These are phyloP conservation scores for Rauvolfia tetraphylla DNA, from an alignment of 257 asterid species.

Conservation along the genomic window DNA sequence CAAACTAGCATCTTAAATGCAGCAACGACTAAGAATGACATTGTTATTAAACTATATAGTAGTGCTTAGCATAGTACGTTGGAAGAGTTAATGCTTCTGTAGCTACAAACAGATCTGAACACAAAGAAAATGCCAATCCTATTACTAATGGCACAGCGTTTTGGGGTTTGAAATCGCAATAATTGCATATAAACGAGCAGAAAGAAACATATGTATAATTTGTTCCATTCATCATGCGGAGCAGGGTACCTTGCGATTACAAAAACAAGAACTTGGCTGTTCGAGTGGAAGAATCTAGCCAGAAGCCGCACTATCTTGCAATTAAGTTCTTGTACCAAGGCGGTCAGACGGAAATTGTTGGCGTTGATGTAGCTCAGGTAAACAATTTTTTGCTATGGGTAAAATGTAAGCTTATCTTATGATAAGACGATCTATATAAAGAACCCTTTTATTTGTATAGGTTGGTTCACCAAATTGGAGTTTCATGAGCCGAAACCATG, in stretches of 20 bases:
- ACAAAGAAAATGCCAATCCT: background rate
- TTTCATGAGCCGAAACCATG: constrained; percentile 55
- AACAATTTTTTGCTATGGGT: background rate
- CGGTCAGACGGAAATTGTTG: constrained; percentile 73
- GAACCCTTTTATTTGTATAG: constrained; percentile 18
- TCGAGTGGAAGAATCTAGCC: constrained; percentile 74
- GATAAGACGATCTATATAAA: too few species aligned
- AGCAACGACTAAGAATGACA: background rate
- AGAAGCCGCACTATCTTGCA: constrained; percentile 58
- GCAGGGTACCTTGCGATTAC: constrained; percentile 67
- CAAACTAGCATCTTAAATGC: background rate
- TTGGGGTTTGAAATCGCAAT: too few species aligned
- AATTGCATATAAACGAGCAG: too few species aligned
- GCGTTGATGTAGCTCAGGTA: constrained; percentile 65
- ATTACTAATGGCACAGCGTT: background rate
- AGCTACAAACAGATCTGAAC: background rate
- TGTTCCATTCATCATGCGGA: background rate
- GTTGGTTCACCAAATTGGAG: constrained; percentile 56
- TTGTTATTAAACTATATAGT: background rate
- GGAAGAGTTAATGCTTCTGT: background rate
- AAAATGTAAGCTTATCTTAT: background rate
- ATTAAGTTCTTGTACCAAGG: constrained; percentile 64
- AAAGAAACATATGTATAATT: background rate
- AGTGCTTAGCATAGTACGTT: background rate
- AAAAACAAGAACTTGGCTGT: constrained; percentile 51